Conservation (phyloP, 352 stramenopile genomes). For the Globisporangium lucens region DNA sequence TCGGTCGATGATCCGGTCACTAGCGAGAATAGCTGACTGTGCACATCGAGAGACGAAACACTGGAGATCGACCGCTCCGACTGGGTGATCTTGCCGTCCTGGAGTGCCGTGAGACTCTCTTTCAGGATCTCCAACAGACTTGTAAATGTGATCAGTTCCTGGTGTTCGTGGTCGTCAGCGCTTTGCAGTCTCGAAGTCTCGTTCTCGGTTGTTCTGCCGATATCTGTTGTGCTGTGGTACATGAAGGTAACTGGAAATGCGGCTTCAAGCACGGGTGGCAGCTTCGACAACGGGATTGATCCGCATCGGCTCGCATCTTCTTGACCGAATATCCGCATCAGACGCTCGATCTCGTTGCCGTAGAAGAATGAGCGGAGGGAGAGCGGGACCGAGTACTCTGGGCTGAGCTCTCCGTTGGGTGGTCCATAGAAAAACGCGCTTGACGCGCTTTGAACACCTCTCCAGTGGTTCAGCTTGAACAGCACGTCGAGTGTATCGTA, state of each 20-base stretch:
- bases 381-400: slow-evolving; percentile 29
- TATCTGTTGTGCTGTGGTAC: not conserved
- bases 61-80: slow-evolving; percentile 2
- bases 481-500: slow-evolving; percentile 33
- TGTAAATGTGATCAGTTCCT: slow-evolving; percentile 24
- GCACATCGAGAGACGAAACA: slow-evolving; percentile 31
- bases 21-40: slow-evolving; percentile 23
- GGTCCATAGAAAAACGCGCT: slow-evolving; percentile 25
- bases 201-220: not conserved
- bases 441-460: slow-evolving; percentile 28
- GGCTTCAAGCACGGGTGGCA: slow-evolving; percentile 22
- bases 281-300: slow-evolving; percentile 14
- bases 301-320: slow-evolving; percentile 9
- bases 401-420: not conserved
- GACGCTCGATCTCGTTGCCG: slow-evolving; percentile 32
- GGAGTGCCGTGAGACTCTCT: slow-evolving; percentile 20
- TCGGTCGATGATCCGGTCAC: slow-evolving; percentile 31
- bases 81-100: not conserved
- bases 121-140: slow-evolving; percentile 28
- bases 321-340: slow-evolving; percentile 28
- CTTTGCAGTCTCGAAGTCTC: not conserved
- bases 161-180: not conserved
- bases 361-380: slow-evolving; percentile 29
- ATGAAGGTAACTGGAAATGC: slow-evolving; percentile 19
- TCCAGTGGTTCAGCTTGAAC: slow-evolving; percentile 42